A percentile compares a stretch with the other conserved stretches of the same genome.
These are phyloP conservation scores for Vaccinium macrocarpon DNA, from an alignment of 148 eudicot genomes.

Conservation along the genomic window DNA sequence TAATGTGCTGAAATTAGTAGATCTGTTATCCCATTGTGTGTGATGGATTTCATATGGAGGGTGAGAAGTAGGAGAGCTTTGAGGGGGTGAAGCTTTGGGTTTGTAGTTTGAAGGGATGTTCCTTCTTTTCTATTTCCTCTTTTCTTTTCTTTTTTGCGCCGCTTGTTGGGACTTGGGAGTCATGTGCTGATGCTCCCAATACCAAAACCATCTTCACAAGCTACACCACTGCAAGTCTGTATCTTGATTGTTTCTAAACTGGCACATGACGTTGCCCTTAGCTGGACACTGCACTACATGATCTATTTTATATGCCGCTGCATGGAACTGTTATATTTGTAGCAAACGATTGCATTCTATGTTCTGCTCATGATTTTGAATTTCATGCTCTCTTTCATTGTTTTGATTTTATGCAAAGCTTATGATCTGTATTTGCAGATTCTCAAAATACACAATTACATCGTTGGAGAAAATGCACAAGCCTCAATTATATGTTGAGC, in stretches of 20 bases:
- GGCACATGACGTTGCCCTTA: background rate
- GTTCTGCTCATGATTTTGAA: background rate
- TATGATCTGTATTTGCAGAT: conserved; percentile 51
- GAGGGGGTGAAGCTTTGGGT: background rate
- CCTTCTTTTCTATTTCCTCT: background rate
- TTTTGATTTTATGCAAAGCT: conserved; percentile 10
- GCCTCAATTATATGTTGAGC: conserved; percentile 83
- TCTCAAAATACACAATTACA: conserved; percentile 70
- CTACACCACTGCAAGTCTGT: background rate
- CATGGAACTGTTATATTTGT: background rate
- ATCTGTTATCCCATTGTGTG: background rate
- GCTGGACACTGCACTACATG: background rate
- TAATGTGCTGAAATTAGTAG: background rate
- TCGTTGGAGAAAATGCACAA: conserved; percentile 93
- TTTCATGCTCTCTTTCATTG: background rate
- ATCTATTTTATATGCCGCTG: background rate
- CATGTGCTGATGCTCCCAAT: background rate
- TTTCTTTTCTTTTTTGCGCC: background rate
- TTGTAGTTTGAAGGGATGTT: background rate
- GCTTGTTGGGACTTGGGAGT: background rate
- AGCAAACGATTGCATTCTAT: background rate
- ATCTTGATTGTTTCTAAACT: background rate
- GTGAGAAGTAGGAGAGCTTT: conserved; percentile 5
- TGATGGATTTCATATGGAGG: background rate
- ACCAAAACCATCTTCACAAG: background rate